A percentile compares a stretch with the other conserved stretches of the same genome.
phyloP scores from a whole-genome alignment of 2,329 filamentous ascomycete genomes.

The Botrytis tulipae region DNA sequence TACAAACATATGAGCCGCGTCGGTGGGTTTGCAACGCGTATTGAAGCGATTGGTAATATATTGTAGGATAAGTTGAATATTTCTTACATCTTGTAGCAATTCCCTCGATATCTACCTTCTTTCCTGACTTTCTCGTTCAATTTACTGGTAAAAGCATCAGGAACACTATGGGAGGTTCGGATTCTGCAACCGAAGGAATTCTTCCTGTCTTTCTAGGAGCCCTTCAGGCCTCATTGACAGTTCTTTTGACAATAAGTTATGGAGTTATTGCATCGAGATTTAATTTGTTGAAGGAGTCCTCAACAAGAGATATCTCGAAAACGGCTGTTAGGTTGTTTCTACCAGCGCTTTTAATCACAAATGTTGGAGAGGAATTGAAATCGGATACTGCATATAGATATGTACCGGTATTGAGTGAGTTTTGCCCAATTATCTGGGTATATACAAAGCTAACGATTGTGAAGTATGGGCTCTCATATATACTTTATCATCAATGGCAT shows the following conservation, averaged over 20 bases:
- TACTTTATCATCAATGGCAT: slow-evolving; percentile 43
- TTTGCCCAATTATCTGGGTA: not conserved
- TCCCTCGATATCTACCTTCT: not conserved
- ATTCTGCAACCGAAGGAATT: slow-evolving; percentile 29
- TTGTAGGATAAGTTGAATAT: too few relatives aligned
- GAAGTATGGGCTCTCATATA: slow-evolving; percentile 44
- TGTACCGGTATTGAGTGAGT: slow-evolving; percentile 38
- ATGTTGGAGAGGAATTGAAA: slow-evolving; percentile 46
- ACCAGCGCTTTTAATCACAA: slow-evolving; percentile 47
- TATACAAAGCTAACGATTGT: not conserved
- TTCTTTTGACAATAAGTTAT: slow-evolving; percentile 48
- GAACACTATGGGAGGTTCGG: not conserved
- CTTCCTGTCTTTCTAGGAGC: slow-evolving; percentile 45
- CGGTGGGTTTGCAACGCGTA: not conserved
- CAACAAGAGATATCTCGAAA: slow-evolving; percentile 45
- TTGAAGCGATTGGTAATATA: not conserved
- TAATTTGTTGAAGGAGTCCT: slow-evolving; percentile 40
- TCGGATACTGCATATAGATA: slow-evolving; percentile 41
- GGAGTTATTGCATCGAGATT: slow-evolving; percentile 44
- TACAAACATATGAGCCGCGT: not conserved
- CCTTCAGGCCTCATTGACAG: slow-evolving; percentile 48
- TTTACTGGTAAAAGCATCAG: not conserved
- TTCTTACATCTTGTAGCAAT: not conserved
- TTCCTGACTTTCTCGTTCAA: not conserved
- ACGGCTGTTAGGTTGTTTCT: slow-evolving; percentile 49